phyloP scores from a whole-genome alignment of 2,329 filamentous ascomycete genomes.

The Colletotrichum incanum region DNA sequence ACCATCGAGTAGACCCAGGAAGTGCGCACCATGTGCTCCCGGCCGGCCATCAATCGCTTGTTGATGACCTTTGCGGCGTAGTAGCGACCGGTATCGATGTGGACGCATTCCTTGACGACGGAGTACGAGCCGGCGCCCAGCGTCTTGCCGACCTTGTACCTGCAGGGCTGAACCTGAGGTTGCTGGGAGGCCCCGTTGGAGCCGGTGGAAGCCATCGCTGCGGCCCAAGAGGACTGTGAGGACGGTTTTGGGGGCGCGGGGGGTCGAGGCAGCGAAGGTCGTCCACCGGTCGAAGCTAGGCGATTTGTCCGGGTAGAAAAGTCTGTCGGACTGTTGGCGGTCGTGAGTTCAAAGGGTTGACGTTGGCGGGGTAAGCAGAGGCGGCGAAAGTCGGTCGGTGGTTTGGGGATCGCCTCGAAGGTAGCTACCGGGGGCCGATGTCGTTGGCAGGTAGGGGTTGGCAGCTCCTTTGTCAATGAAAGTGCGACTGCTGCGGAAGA shows the following conservation, averaged over 20 bases:
- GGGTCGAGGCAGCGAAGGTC: conserved; percentile 13
- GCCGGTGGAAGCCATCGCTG: conserved; percentile 43
- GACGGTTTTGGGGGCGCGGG: neutral
- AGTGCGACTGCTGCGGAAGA: neutral
- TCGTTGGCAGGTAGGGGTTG: conserved; percentile 11
- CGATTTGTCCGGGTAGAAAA: neutral
- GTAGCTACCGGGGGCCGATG: neutral
- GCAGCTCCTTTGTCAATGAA: conserved; percentile 1
- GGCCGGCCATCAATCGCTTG: conserved; percentile 96
- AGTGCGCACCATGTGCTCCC: conserved; percentile 91
- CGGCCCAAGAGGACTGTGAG: neutral
- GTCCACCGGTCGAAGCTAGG: conserved; percentile 28
- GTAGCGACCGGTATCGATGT: conserved; percentile 97
- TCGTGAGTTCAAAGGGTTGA: conserved; percentile 21
- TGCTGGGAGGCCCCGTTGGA: conserved; percentile 45
- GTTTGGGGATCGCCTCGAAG: conserved; percentile 19
- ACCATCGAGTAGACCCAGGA: conserved; percentile 4
- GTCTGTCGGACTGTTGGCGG: conserved; percentile 15
- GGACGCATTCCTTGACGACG: conserved; percentile 98
- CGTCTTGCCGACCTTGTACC: conserved; percentile 99
- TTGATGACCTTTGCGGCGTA: conserved; percentile 99
- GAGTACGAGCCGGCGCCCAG: conserved; percentile 97
- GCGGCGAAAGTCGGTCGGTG: conserved; percentile 19
- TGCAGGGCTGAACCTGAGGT: conserved; percentile 90
- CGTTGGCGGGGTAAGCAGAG: conserved; percentile 38